Evolutionary conservation across 2,329 filamentous ascomycete genomes (phyloP).

Genomic region (Colletotrichum costaricense): DNA sequence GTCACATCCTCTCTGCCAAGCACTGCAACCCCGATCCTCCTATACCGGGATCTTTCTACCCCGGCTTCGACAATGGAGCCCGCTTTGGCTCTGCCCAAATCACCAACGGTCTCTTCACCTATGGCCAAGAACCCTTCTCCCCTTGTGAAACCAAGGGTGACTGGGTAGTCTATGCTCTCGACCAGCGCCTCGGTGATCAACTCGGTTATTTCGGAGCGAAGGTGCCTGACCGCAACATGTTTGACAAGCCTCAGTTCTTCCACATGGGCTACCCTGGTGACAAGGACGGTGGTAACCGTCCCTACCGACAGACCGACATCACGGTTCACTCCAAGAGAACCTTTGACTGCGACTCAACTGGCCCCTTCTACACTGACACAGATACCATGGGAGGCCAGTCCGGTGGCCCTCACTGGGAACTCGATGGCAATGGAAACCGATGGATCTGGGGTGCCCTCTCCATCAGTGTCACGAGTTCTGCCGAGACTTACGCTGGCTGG

Average conservation of each 20-base stretch:
- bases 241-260: slow-evolving; percentile 32
- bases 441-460: not conserved
- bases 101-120: not conserved
- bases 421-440: not conserved
- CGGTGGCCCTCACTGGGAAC: not conserved
- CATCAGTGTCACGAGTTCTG: not conserved
- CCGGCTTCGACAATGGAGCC: not conserved
- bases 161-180: slow-evolving; percentile 41
- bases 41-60: not conserved
- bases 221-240: slow-evolving; percentile 16
- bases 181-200: slow-evolving; percentile 40
- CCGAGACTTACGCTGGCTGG: not conserved
- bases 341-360: not conserved
- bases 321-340: not conserved
- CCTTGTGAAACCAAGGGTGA: slow-evolving; percentile 39
- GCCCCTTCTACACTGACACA: not conserved
- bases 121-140: not conserved
- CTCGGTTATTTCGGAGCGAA: slow-evolving; percentile 39
- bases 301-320: not conserved
- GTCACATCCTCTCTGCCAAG: slow-evolving; percentile 41
- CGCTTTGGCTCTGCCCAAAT: not conserved
- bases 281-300: slow-evolving; percentile 29
- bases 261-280: slow-evolving; percentile 39
- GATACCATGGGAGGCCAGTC: not conserved
- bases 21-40: slow-evolving; percentile 37